Conservation (phyloP, 768 basidiomycete genomes). For the Pholiota microspora region DNA sequence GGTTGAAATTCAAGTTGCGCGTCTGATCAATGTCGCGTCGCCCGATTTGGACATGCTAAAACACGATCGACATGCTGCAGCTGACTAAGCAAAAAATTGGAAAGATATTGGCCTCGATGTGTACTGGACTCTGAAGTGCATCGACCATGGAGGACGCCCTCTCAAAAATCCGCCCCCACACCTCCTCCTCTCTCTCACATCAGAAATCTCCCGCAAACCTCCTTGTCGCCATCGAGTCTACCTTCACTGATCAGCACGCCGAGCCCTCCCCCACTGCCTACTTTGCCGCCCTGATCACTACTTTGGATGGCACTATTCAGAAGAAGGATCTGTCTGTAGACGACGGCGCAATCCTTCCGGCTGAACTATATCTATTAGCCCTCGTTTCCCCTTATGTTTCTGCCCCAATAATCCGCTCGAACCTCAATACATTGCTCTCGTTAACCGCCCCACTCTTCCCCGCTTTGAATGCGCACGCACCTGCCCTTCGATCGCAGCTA, state of each 20-base stretch:
- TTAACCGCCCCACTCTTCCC: constrained; percentile 82
- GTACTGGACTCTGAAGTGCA: constrained; percentile 2
- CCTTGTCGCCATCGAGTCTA: constrained; percentile 81
- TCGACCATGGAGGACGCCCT: constrained; percentile 60
- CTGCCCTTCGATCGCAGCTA: constrained; percentile 84
- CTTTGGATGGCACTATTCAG: constrained; percentile 75
- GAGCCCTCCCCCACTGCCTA: constrained; percentile 84
- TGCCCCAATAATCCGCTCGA: constrained; percentile 73
- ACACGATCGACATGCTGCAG: constrained; percentile 12
- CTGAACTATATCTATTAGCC: constrained; percentile 81
- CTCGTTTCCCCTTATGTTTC: constrained; percentile 77
- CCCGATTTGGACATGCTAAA: background rate
- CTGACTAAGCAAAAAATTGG: constrained; percentile 34
- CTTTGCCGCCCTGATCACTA: constrained; percentile 88
- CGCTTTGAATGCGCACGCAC: constrained; percentile 58
- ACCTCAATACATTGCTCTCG: constrained; percentile 67
- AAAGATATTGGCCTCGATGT: background rate
- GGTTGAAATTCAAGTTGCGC: too few relatives aligned
- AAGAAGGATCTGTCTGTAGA: constrained; percentile 45
- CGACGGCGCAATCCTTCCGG: constrained; percentile 79
- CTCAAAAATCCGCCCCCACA: constrained; percentile 85
- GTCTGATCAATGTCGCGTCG: too few relatives aligned
- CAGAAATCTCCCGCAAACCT: constrained; percentile 89
- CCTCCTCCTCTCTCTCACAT: constrained; percentile 74
- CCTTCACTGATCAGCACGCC: constrained; percentile 65